Base-by-base conservation (phyloP, 306 rosid species). In the Citrullus mucosospermus region DNA sequence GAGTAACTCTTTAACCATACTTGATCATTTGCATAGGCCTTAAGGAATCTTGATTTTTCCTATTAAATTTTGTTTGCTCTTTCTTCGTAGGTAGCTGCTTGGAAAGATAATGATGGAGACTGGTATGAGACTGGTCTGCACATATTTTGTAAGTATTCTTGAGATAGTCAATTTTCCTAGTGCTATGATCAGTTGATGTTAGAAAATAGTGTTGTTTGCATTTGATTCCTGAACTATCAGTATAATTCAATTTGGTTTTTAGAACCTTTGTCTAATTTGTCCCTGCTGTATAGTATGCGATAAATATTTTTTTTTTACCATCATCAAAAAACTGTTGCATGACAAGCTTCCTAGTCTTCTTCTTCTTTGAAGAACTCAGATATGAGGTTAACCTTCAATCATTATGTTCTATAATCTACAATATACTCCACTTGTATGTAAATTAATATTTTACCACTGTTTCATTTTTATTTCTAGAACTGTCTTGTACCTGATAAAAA, bases 81-180 rank as follows among this genome's bases (percentile, higher is more conserved):
- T 82, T 81, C 77, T 28, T 38, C 80, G 16, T 82, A 94, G 98
- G 86, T 95, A 82, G 98, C 97, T 75, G 98, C 98, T 10, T 95
- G 98, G 98, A 88, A 95, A 91, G 98, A 95, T 85, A 78, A 91
- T 12, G 97, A 92, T 81, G 98, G 98, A 81, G 98, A 95, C 77
- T 92, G 97, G 97, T 95, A 91, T 20, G 98, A 95, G 85, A 95
- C 98, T 20, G 98, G 98, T 80, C 88, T 95, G 44, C 98, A 95
- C 82, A 95, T 95, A 83, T 95, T 95, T 84, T 95, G 98, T 95
- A 86, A 89, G 97, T 86, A 36, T 50, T 48, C 17, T 60, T 1
- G 8, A 5, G 78, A 54, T 74, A 18, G 18, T 74, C 46, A 16
- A 73, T 54, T 5, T 73, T 73, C 25, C 46, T 28, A 6, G 39